Percentiles rank a stretch among this genome's conserved stretches.
phyloP scores from a whole-genome alignment of 116 monocot species.

The Trichopus zeylanicus region DNA sequence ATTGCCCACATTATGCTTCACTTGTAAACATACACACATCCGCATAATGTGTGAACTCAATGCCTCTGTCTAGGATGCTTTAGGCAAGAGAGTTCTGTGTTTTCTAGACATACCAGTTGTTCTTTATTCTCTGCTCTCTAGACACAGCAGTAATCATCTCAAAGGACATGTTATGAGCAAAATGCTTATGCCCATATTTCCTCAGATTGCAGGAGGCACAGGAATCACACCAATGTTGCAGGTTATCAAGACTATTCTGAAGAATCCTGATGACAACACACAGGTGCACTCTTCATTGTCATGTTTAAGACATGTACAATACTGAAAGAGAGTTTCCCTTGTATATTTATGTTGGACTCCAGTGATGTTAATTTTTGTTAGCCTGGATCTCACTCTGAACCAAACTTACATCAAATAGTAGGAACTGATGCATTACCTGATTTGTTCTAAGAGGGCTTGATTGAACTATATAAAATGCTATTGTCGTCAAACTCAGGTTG shows the following conservation, averaged over 20 bases:
- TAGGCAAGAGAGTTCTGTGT: background rate
- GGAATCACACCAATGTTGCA: slow-evolving; percentile 97
- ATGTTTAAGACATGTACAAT: background rate
- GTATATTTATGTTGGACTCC: background rate
- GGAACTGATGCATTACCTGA: background rate
- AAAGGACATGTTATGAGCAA: background rate
- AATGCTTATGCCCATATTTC: slow-evolving; percentile 7
- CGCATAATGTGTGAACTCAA: too few relatives aligned
- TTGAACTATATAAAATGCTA: too few relatives aligned
- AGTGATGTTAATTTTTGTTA: background rate
- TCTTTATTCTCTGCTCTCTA: background rate
- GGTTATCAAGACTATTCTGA: slow-evolving; percentile 75
- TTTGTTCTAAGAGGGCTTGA: too few relatives aligned
- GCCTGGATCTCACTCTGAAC: background rate
- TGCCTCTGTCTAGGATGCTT: too few relatives aligned
- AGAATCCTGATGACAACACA: slow-evolving; percentile 89
- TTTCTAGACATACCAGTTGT: background rate
- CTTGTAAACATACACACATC: too few relatives aligned
- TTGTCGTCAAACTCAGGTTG: too few relatives aligned
- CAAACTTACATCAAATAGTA: background rate
- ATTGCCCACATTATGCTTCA: too few relatives aligned
- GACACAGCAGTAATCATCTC: background rate
- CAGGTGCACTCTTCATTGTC: slow-evolving; percentile 32
- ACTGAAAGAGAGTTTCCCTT: too few relatives aligned
- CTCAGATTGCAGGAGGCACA: slow-evolving; percentile 75